Evolutionary conservation across 2,329 filamentous ascomycete species (phyloP), one percentile per base, ranked within the genome.

Genomic region (Penicillium brasilianum): DNA sequence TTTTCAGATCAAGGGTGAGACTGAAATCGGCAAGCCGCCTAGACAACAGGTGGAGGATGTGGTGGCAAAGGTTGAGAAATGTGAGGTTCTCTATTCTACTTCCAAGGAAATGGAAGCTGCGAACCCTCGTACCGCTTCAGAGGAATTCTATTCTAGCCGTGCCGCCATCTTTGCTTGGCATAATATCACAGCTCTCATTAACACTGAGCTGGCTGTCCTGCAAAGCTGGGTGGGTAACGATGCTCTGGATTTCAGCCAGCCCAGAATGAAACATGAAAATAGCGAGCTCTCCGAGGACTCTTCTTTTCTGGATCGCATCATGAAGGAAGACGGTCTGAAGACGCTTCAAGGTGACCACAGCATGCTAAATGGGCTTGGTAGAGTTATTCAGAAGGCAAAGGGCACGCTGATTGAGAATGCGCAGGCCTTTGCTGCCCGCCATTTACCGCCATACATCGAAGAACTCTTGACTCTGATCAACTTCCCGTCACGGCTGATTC

Each of bases 201-300:
- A 96, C 76, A 97, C 92, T 2, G 92, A 99, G 76, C 85, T 99
- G 61, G 88, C 88, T 14, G 93, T 98, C 65, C 78, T 99, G 65
- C 93, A 95, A 76, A 93, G 90, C 65, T 99, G 95, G 95, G 95
- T 99, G 28, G 95, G 95, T 57, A 99, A 99, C 72, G 88, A 93
- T 39, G 93, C 97, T 72, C 85, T 99, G 41, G 93, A 98, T 77
- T 99, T 98, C 74, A 88, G 88, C 54, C 90, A 90, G 72, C 85
- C 88, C 22, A 89, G 90, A 66, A 84, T 87, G 56, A 86, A 87
- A 61, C 89, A 91, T 0, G 86, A 88, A 2, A 85, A 84, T 62
- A 87, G 87, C 62, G 90, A 92, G 60, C 86, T 97, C 51, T 88
- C 88, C 28, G 94, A 98, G 71, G 93, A 97, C 69, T 90, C 92